Evolutionary conservation across 1,284 basidiomycete species (phyloP).

Genomic region (Naganishia cerealis): DNA sequence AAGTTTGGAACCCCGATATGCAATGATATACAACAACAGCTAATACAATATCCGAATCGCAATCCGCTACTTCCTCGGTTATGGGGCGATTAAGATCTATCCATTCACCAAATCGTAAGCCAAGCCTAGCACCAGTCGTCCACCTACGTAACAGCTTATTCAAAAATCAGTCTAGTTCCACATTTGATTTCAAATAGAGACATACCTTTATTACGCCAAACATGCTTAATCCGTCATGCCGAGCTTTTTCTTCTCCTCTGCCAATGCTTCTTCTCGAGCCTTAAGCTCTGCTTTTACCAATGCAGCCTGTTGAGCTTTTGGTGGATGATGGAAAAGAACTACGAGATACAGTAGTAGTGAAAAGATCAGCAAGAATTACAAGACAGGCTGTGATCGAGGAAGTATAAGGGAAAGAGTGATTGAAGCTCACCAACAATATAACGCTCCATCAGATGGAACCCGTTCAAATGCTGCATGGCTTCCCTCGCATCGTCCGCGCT

Average conservation of each 20-base stretch:
- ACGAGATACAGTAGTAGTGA: constrained; percentile 12
- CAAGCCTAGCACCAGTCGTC: neutral
- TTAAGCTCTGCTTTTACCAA: constrained; percentile 85
- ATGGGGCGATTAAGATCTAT: neutral
- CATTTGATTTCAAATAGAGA: neutral
- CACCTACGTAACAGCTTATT: neutral
- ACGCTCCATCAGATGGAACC: constrained; percentile 95
- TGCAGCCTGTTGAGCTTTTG: constrained; percentile 85
- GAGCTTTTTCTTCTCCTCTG: constrained; percentile 75
- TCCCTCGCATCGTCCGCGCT: constrained; percentile 75
- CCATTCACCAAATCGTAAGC: neutral
- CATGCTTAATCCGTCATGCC: constrained; percentile 42
- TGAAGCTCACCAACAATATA: constrained; percentile 75
- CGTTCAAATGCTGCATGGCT: constrained; percentile 92
- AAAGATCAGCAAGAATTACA: neutral
- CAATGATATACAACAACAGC: constrained; percentile 24
- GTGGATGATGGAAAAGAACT: constrained; percentile 96
- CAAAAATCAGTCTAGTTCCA: neutral
- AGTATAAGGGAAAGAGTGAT: constrained; percentile 7
- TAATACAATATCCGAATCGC: constrained; percentile 9
- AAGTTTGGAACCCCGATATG: neutral
- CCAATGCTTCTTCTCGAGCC: constrained; percentile 85
- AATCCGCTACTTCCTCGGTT: neutral
- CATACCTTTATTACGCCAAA: neutral
- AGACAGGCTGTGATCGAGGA: neutral